phyloP scores from a whole-genome alignment of 2,329 filamentous ascomycete genomes.

The Cercospora nicotianae region DNA sequence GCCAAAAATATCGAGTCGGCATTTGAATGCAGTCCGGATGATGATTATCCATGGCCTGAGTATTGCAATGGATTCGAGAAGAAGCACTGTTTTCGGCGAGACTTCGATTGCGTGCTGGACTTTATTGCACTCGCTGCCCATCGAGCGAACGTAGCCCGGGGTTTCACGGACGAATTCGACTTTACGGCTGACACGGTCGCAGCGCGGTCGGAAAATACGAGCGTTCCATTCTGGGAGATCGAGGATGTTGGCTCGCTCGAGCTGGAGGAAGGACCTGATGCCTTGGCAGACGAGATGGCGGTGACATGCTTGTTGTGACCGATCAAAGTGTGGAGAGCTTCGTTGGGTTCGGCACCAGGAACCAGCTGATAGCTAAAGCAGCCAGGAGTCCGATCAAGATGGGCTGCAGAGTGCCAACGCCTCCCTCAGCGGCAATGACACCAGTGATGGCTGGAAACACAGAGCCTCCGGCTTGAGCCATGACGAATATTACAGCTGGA shows the following conservation, averaged over 20 bases:
- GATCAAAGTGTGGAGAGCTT: background rate
- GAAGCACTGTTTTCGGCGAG: background rate
- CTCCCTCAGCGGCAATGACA: slow-evolving; percentile 36
- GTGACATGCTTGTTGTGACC: background rate
- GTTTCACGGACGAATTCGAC: background rate
- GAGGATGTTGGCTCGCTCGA: background rate
- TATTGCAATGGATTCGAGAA: background rate
- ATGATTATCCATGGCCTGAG: background rate
- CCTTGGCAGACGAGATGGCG: background rate
- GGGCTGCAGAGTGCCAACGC: slow-evolving; percentile 54
- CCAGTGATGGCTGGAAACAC: slow-evolving; percentile 29
- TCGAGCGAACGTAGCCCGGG: background rate
- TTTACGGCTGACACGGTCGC: background rate
- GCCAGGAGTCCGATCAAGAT: slow-evolving; percentile 52
- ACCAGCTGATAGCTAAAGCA: slow-evolving; percentile 36
- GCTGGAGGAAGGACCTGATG: background rate
- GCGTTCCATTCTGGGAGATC: background rate
- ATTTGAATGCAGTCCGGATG: background rate
- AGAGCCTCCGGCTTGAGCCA: slow-evolving; percentile 29
- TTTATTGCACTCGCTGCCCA: background rate
- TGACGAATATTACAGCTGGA: slow-evolving; percentile 26
- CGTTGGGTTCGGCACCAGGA: slow-evolving; percentile 23
- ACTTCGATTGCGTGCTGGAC: background rate
- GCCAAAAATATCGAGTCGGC: background rate
- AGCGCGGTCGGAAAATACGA: background rate